Evolutionary conservation across 805 yeast genomes (phyloP), one percentile per base, ranked within the genome.

Genomic region (Zygosaccharomyces siamensis): DNA sequence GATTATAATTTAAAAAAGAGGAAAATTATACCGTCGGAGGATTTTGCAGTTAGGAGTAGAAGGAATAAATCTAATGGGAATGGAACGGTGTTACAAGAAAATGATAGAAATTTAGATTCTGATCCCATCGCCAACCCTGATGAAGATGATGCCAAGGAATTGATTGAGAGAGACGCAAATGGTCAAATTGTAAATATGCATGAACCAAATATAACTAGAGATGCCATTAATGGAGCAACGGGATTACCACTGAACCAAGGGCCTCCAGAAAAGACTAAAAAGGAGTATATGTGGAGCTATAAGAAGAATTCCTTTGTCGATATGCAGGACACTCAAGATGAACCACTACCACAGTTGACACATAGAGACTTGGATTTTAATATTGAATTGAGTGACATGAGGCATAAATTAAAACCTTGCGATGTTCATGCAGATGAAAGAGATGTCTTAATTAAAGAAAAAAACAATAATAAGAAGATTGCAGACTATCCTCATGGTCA

Each of bases 181-280:
- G 66, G 66, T 23, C 48, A 53, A 5, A 47, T 56, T 30, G 48
- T 46, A 20, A 56, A 59, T 31, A 65, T 63, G 27, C 63, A 70
- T 18, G 93, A 87, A 57, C 89, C 90, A 2, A 73, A 72, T 18
- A 27, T 32, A 36, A 14, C 63, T 74, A 30, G 76, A 79, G 76
- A 72, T 32, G 80, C 84, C 0, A 63, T 69, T 8, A 81, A 86
- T 37, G 74, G 77, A 8, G 79, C 80, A 33, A 83, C 92, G 0
- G 96, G 97, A 2, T 72, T 80, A 36, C 84, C 93, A 3, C 66
- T 89, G 46, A 87, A 80, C 54, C 73, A 78, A n/a, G 73, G 75
- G 5, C 96, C 96, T 7, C 77, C 80, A 14, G 66, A 72, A 3
- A 83, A 78, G 58, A 69, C 78, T 32, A 79, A 76, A 58, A 79